phyloP scores from a whole-genome alignment of 2,329 filamentous ascomycete genomes.

The Grosmannia clavigera region DNA sequence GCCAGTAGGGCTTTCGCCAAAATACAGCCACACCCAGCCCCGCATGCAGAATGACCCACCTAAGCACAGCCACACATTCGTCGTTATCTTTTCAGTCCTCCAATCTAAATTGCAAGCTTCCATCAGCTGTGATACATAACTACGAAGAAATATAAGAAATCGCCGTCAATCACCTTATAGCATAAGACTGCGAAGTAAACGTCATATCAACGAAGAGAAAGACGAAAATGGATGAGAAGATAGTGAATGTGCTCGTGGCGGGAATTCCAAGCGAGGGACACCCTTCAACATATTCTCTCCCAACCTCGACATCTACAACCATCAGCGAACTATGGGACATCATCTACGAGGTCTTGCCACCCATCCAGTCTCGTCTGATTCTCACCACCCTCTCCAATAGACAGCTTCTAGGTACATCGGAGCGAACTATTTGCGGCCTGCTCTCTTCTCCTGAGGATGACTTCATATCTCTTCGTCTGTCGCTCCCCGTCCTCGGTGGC shows the following conservation, averaged over 20 bases:
- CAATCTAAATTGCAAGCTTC: neutral
- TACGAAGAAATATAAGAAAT: no score
- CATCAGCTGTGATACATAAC: neutral
- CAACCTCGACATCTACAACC: constrained; percentile 51
- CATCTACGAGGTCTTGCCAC: constrained; percentile 50
- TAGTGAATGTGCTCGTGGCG: constrained; percentile 69
- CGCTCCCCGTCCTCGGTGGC: constrained; percentile 70
- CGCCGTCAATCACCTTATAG: no score
- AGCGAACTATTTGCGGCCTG: constrained; percentile 46
- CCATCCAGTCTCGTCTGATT: constrained; percentile 49
- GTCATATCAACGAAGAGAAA: neutral
- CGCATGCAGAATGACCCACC: neutral
- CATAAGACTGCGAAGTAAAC: neutral
- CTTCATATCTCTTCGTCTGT: constrained; percentile 73
- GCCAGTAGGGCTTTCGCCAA: constrained; percentile 12
- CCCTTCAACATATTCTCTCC: constrained; percentile 71
- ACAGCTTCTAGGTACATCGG: constrained; percentile 44
- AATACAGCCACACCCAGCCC: neutral
- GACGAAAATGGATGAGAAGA: constrained; percentile 1
- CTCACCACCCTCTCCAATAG: constrained; percentile 75
- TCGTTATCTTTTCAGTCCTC: neutral
- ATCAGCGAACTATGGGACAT: constrained; percentile 53
- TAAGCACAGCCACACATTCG: neutral
- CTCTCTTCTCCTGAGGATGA: constrained; percentile 45
- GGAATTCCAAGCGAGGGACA: constrained; percentile 74